Base-by-base conservation (phyloP, 805 yeast species). In the Wickerhamomyces subpelliculosus region DNA sequence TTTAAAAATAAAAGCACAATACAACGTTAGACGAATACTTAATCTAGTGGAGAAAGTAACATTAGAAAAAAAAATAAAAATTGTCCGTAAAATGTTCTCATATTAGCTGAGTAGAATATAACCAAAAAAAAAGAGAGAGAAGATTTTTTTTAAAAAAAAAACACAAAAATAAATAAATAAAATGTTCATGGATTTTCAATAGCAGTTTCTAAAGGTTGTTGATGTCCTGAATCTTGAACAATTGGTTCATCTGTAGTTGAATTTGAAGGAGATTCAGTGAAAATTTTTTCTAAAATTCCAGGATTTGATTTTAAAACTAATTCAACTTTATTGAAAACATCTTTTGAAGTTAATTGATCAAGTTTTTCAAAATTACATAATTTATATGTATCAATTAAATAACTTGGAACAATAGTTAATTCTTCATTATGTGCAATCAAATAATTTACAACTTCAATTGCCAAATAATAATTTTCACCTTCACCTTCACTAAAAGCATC, bases 371-470 rank as follows among this genome's bases (percentile, higher is more conserved):
- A 46, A n/a, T 47, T 36, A 20, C 60, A 47, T 8, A 43, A 28
- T 9, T 43, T 45, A 27, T 47, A 36, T 36, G 46, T 32, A 47
- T 58, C 46, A 40, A 59, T 41, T 65, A 73, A 18, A 66, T 72
- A 49, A 73, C 66, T 34, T 13, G 98, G 97, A 29, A 90, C 80
- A 37, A 78, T 68, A 28, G 87, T 74, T 44, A 90, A 72, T 41
- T 84, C 84, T 45, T 84, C 89, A 56, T 85, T 88, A 43, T 78
- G 70, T 41, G 84, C 84, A 45, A 93, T 88, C 57, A 93, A 65
- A 45, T 78, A 77, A 57, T 86, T 84, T 26, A 93, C 81, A 24
- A 88, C 90, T 57, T 90, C 97, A 54, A 93, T 89, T 1, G 95
- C 95, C 46, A 87, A 65, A 54, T 89, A 85, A 55, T 89, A 88